phyloP scores from a whole-genome alignment of 2,329 filamentous ascomycete species.

The Cadophora sp. region DNA sequence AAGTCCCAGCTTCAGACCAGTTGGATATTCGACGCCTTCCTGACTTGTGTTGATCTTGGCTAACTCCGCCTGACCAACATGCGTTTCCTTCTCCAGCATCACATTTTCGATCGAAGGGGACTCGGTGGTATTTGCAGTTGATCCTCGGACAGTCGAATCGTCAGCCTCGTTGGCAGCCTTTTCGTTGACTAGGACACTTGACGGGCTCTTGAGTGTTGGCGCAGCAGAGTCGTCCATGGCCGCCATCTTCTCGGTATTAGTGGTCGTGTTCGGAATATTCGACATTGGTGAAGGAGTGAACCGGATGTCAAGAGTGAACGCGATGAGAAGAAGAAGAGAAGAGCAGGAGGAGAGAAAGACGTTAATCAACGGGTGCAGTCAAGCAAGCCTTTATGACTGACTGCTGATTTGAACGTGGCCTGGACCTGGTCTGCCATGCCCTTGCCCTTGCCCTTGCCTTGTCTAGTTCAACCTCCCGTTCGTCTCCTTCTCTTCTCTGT shows the following conservation, averaged over 20 bases:
- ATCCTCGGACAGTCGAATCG: slow-evolving; percentile 22
- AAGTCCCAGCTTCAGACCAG: slow-evolving; percentile 38
- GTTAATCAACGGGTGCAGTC: background rate
- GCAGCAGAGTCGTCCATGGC: slow-evolving; percentile 28
- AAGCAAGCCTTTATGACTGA: too few species aligned
- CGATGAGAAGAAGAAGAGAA: background rate
- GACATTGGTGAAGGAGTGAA: slow-evolving; percentile 24
- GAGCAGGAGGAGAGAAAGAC: background rate
- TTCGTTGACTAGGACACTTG: slow-evolving; percentile 28
- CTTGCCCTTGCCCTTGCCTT: too few species aligned
- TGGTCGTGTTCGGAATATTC: slow-evolving; percentile 13
- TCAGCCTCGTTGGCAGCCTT: slow-evolving; percentile 26
- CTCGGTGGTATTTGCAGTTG: slow-evolving; percentile 20
- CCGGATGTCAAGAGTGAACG: background rate
- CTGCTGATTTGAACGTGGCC: too few species aligned
- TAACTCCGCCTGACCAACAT: slow-evolving; percentile 29
- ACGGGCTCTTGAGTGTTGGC: slow-evolving; percentile 32
- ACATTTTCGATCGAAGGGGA: slow-evolving; percentile 6
- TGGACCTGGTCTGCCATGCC: too few species aligned
- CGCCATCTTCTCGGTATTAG: slow-evolving; percentile 21
- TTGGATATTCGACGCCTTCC: slow-evolving; percentile 42
- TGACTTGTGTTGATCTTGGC: slow-evolving; percentile 39
- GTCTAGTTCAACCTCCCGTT: too few species aligned
- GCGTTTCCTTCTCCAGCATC: slow-evolving; percentile 6
- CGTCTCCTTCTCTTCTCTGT: too few species aligned